A percentile compares a stretch with the other conserved stretches of the same genome.
Conservation (phyloP, 257 asterid genomes). For the Perilla frutescens region DNA sequence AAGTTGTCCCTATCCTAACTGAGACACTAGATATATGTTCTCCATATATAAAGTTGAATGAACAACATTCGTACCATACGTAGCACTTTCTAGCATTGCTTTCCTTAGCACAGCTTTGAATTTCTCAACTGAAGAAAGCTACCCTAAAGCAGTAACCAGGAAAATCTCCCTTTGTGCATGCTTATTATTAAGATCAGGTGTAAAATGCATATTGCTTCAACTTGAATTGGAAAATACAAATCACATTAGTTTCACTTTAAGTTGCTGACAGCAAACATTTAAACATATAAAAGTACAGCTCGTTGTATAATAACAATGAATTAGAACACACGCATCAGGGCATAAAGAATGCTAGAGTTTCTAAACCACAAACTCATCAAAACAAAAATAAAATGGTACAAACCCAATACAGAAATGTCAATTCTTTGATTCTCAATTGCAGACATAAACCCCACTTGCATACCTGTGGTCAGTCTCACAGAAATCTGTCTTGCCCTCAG, state of each 20-base stretch:
- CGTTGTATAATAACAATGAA: constrained; percentile 27
- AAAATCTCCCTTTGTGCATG: background rate
- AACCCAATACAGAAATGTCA: constrained; percentile 28
- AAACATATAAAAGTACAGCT: constrained; percentile 12
- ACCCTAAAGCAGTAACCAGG: background rate
- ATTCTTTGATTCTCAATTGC: constrained; percentile 53
- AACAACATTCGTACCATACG: background rate
- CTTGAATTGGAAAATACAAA: constrained; percentile 10
- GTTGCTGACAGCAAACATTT: constrained; percentile 11
- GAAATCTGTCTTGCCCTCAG: constrained; percentile 84
- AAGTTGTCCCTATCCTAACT: too few species aligned
- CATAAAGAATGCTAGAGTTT: constrained; percentile 41
- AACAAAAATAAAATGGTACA: constrained; percentile 39
- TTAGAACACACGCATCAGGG: constrained; percentile 27
- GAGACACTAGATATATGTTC: too few species aligned
- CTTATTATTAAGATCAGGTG: background rate
- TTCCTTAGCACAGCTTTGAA: constrained; percentile 1
- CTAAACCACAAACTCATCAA: constrained; percentile 41
- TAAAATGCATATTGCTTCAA: constrained; percentile 6
- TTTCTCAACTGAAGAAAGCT: background rate
- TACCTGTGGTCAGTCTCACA: constrained; percentile 91
- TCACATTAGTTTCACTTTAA: background rate
- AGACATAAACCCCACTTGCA: constrained; percentile 70
- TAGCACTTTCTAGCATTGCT: background rate
- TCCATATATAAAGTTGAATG: constrained; percentile 7